Evolutionary conservation across 1,284 basidiomycete genomes (phyloP), one percentile per base, ranked within the genome.

Genomic region (Schizophyllum commune): DNA sequence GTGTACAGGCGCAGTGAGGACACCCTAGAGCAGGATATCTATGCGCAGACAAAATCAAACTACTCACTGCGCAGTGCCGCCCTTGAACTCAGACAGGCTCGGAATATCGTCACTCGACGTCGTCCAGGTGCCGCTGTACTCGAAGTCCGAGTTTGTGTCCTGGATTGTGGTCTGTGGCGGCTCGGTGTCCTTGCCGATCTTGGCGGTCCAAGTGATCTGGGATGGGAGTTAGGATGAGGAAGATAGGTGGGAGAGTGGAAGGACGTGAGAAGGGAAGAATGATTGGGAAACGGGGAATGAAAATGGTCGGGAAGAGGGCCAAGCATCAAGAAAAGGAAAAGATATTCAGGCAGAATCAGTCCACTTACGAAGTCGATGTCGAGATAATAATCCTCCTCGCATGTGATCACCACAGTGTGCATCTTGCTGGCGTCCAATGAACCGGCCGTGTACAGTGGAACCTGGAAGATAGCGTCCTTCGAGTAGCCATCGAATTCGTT

Each of bases 311-410:
- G n/a, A n/a, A n/a, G n/a, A n/a, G n/a, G n/a, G n/a, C n/a, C n/a
- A n/a, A n/a, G n/a, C n/a, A n/a, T n/a, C n/a, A n/a, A n/a, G n/a
- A n/a, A n/a, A n/a, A n/a, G n/a, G n/a, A n/a, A n/a, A n/a, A n/a
- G n/a, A n/a, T n/a, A n/a, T n/a, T n/a, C n/a, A n/a, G n/a, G n/a
- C n/a, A n/a, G n/a, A n/a, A n/a, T n/a, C n/a, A n/a, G n/a, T n/a
- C 11, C 13, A 60, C 66, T 57, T n/a, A 73, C 73, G 64, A 69
- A 69, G 39, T 77, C 75, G 19, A 77, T 66, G 57, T 69, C 71
- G 55, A 74, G 34, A 67, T 68, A 63, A 6, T 32, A 4, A 39
- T 63, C 63, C 15, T 27, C 59, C 33, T 66, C 65, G 59, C 77
- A 77, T 22, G 68, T 72, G 59, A 77, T 34, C 5, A 64, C 64